These are phyloP conservation scores for Trichoderma sp. DNA, from an alignment of 2,329 filamentous ascomycete genomes.

Conservation along the genomic window DNA sequence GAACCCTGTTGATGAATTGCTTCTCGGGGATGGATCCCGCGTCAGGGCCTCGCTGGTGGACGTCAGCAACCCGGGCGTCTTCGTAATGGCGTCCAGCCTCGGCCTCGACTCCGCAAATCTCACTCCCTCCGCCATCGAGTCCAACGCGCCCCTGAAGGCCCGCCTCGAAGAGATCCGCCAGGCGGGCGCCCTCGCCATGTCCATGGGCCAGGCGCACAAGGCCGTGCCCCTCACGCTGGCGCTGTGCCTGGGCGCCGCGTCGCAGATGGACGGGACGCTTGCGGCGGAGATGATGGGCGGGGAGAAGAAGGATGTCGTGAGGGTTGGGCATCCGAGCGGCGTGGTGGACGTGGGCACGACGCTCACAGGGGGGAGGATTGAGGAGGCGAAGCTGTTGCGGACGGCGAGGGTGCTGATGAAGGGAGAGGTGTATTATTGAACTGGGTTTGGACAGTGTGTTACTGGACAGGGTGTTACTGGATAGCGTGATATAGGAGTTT, in stretches of 20 bases:
- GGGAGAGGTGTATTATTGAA: slow-evolving; percentile 50
- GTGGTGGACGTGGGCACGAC: slow-evolving; percentile 50
- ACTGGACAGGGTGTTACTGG: no score
- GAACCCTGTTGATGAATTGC: slow-evolving; percentile 53
- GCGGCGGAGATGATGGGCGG: slow-evolving; percentile 40
- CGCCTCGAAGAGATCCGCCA: slow-evolving; percentile 60
- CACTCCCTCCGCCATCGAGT: slow-evolving; percentile 57
- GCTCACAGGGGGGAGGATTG: slow-evolving; percentile 44
- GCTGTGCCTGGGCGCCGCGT: slow-evolving; percentile 53
- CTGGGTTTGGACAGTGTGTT: no score
- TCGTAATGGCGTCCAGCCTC: slow-evolving; percentile 59
- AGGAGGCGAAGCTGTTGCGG: slow-evolving; percentile 50
- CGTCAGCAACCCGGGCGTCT: slow-evolving; percentile 65
- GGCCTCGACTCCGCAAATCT: slow-evolving; percentile 51
- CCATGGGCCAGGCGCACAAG: slow-evolving; percentile 59
- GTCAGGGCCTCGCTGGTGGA: slow-evolving; percentile 62
- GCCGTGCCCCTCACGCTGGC: slow-evolving; percentile 60
- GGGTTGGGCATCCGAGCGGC: slow-evolving; percentile 53
- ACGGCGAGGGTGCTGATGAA: slow-evolving; percentile 55
- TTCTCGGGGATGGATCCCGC: slow-evolving; percentile 40
- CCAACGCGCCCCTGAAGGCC: slow-evolving; percentile 45
- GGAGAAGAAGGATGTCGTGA: slow-evolving; percentile 37
- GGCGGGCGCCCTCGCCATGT: slow-evolving; percentile 57
- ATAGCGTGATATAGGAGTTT: no score
- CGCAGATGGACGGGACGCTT: slow-evolving; percentile 49